These are phyloP conservation scores for Candida saitoana DNA, from an alignment of 805 yeast genomes.

Conservation along the genomic window DNA sequence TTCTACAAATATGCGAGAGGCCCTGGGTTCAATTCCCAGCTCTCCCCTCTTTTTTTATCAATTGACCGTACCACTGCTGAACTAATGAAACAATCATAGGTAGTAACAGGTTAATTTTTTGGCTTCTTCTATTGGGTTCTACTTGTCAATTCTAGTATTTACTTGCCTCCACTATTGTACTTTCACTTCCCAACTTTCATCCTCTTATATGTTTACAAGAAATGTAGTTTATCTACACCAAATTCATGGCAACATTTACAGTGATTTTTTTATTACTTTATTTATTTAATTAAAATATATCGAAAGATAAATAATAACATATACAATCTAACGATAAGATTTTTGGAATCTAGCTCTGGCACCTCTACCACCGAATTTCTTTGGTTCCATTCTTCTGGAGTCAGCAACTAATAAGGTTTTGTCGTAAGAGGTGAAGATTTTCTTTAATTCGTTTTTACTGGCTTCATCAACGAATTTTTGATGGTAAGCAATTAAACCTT, in stretches of 20 bases:
- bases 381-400: slow-evolving; percentile 99
- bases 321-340: slow-evolving; percentile 87
- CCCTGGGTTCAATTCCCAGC: slow-evolving; percentile 63
- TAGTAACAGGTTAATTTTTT: too few species aligned
- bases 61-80: too few species aligned
- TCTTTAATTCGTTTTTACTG: slow-evolving; percentile 98
- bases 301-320: background rate
- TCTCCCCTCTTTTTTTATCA: slow-evolving; percentile 32
- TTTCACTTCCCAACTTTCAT: too few species aligned
- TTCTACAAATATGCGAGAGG: slow-evolving; percentile 45
- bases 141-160: too few species aligned
- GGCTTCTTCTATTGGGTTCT: too few species aligned
- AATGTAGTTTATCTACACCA: too few species aligned
- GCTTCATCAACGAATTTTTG: slow-evolving; percentile 99
- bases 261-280: too few species aligned
- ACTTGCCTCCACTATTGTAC: too few species aligned
- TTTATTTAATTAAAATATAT: slow-evolving; percentile 1
- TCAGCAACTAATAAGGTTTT: slow-evolving; percentile 99
- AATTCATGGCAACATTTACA: too few species aligned
- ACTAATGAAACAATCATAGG: too few species aligned
- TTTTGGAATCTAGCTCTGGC: slow-evolving; percentile 99
- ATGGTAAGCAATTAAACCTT: slow-evolving; percentile 99
- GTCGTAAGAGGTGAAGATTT: slow-evolving; percentile 96
- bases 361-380: slow-evolving; percentile 99
- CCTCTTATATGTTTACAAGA: too few species aligned